phyloP scores from a whole-genome alignment of 78 protist species.

The Dictyostelium citrinum region DNA sequence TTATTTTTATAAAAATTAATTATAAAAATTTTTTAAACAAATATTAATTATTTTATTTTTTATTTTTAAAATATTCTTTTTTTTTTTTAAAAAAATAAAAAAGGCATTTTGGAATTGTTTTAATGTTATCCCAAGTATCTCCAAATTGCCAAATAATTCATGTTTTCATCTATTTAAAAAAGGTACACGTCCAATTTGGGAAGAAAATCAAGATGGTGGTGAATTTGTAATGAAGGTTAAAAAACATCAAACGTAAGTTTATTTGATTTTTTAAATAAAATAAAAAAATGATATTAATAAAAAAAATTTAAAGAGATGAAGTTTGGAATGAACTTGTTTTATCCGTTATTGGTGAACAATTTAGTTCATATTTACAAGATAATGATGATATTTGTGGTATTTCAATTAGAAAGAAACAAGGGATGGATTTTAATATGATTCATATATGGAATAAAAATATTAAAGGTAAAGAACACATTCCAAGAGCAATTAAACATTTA shows the following conservation, averaged over 20 bases:
- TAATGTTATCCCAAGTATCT: constrained; percentile 28
- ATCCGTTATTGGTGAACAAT: constrained; percentile 69
- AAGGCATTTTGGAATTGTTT: constrained; percentile 48
- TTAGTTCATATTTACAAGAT: constrained; percentile 30
- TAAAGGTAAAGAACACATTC: constrained; percentile 1
- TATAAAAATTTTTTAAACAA: background rate
- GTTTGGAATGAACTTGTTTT: constrained; percentile 75
- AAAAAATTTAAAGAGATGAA: constrained; percentile 17
- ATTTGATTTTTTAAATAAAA: background rate
- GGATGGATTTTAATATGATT: constrained; percentile 59
- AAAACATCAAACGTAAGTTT: constrained; percentile 36
- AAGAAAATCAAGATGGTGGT: constrained; percentile 67
- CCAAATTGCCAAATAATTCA: constrained; percentile 52
- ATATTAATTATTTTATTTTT: background rate
- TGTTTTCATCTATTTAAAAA: constrained; percentile 67
- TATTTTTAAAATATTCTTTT: background rate
- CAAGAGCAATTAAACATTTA: constrained; percentile 44
- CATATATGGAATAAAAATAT: constrained; percentile 60
- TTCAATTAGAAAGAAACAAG: constrained; percentile 68
- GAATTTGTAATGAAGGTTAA: constrained; percentile 54
- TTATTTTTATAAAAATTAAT: background rate
- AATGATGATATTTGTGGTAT: constrained; percentile 78
- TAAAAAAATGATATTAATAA: background rate
- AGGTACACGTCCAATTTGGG: constrained; percentile 70
- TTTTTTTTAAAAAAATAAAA: background rate